These are phyloP conservation scores for Helotiales sp. DNA, from an alignment of 2,329 filamentous ascomycete species.

Conservation along the genomic window DNA sequence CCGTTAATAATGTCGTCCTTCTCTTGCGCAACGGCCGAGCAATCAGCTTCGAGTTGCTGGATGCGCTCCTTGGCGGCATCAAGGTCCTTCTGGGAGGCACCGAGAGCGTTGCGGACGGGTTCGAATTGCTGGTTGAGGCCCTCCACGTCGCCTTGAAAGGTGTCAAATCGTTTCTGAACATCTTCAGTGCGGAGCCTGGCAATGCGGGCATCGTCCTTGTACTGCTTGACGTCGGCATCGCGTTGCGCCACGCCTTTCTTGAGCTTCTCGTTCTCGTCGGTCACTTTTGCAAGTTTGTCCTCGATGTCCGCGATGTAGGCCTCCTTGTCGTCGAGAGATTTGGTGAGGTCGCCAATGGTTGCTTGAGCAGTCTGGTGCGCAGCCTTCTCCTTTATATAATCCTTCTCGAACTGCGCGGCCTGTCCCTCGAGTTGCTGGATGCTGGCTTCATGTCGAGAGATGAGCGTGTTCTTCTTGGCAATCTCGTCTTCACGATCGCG, in stretches of 20 bases:
- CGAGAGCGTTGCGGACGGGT: too few species aligned
- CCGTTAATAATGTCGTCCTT: neutral
- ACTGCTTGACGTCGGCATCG: neutral
- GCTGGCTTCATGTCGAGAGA: neutral
- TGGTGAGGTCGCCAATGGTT: neutral
- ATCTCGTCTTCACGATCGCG: too few species aligned
- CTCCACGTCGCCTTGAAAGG: too few species aligned
- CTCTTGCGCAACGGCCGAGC: too few species aligned
- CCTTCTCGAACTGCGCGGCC: neutral
- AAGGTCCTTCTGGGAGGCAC: too few species aligned
- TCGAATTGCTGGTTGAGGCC: too few species aligned
- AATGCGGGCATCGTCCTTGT: neutral
- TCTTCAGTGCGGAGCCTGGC: too few species aligned
- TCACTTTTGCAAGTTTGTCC: neutral
- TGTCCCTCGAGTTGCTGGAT: neutral
- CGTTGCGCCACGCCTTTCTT: neutral
- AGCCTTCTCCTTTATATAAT: neutral
- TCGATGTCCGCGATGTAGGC: neutral
- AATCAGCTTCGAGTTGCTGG: neutral
- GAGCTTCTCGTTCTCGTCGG: neutral
- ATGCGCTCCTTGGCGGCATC: neutral
- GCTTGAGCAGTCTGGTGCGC: neutral
- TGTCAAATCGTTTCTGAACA: too few species aligned
- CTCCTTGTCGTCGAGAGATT: neutral
- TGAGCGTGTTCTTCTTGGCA: too few species aligned